Percentiles rank a stretch among this genome's conserved stretches.
phyloP scores from a whole-genome alignment of 306 rosid species.

The Alnus rubra region DNA sequence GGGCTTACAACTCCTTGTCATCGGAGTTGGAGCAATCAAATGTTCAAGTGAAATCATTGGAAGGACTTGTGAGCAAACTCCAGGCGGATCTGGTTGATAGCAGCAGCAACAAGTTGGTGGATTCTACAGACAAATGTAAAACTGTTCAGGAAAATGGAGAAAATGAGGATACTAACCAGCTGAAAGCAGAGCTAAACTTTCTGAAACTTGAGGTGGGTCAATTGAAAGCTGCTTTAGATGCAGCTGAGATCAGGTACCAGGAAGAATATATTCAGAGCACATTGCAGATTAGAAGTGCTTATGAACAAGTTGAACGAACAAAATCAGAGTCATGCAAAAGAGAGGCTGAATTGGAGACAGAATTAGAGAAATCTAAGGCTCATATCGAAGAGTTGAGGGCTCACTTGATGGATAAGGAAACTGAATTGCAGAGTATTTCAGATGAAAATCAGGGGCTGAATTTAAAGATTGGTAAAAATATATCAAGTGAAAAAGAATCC shows the following conservation, averaged over 20 bases:
- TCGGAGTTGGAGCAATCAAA: slow-evolving; percentile 78
- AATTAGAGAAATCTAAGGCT: slow-evolving; percentile 49
- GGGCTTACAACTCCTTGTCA: slow-evolving; percentile 46
- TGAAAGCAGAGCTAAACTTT: slow-evolving; percentile 53
- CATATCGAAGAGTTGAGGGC: slow-evolving; percentile 57
- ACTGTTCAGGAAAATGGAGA: slow-evolving; percentile 34
- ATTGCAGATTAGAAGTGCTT: slow-evolving; percentile 74
- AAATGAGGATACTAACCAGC: slow-evolving; percentile 48
- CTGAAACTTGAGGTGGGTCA: slow-evolving; percentile 60
- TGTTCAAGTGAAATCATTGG: slow-evolving; percentile 62
- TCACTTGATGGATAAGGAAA: slow-evolving; percentile 57
- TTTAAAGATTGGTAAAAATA: slow-evolving; percentile 30
- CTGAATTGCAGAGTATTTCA: slow-evolving; percentile 43
- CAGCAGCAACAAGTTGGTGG: slow-evolving; percentile 23
- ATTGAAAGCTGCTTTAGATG: slow-evolving; percentile 72
- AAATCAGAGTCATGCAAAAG: slow-evolving; percentile 57
- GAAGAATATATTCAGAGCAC: slow-evolving; percentile 83
- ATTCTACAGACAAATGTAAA: slow-evolving; percentile 32
- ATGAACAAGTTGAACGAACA: slow-evolving; percentile 58
- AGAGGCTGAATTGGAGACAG: slow-evolving; percentile 56
- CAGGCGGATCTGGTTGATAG: slow-evolving; percentile 46
- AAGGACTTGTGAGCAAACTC: slow-evolving; percentile 57
- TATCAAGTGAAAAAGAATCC: slow-evolving; percentile 38
- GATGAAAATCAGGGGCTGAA: slow-evolving; percentile 46
- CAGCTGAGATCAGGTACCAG: slow-evolving; percentile 74